Evolutionary conservation across 2,329 filamentous ascomycete species (phyloP).

Genomic region (Talaromyces sp.): DNA sequence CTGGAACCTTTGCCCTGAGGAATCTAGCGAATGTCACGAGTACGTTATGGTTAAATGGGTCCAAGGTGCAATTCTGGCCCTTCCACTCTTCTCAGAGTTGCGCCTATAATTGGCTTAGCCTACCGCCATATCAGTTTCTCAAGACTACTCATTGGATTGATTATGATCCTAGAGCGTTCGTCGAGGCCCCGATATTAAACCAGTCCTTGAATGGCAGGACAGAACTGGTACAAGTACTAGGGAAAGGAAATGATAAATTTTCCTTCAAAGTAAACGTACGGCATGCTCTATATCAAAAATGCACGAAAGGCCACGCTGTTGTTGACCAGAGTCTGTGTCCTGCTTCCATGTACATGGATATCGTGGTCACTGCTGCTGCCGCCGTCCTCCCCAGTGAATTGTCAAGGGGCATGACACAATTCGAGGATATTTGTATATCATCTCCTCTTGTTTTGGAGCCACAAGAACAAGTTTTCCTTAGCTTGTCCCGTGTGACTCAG

Average conservation of each 20-base stretch:
- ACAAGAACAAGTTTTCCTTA: too few species aligned
- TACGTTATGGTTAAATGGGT: not conserved
- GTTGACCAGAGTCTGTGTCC: not conserved
- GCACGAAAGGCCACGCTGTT: not conserved
- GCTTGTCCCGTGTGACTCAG: too few species aligned
- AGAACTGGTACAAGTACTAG: not conserved
- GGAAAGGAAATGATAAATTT: not conserved
- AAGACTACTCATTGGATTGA: conserved; percentile 30
- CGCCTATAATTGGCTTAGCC: not conserved
- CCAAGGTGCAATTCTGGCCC: not conserved
- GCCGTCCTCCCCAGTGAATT: not conserved
- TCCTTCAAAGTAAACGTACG: not conserved
- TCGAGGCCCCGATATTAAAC: too few species aligned
- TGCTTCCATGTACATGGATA: conserved; percentile 3
- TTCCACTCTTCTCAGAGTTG: not conserved
- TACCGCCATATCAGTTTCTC: conserved; percentile 39
- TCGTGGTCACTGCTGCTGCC: not conserved
- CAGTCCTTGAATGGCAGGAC: too few species aligned
- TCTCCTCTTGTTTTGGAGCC: not conserved
- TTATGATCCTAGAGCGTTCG: not conserved
- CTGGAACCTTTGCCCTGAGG: not conserved
- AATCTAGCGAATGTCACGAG: not conserved
- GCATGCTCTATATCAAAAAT: not conserved
- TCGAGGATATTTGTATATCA: not conserved
- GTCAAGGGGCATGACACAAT: not conserved